Evolutionary conservation across 1,284 basidiomycete species (phyloP), one percentile per base, ranked within the genome.

Genomic region (Rhodotorula sp.): DNA sequence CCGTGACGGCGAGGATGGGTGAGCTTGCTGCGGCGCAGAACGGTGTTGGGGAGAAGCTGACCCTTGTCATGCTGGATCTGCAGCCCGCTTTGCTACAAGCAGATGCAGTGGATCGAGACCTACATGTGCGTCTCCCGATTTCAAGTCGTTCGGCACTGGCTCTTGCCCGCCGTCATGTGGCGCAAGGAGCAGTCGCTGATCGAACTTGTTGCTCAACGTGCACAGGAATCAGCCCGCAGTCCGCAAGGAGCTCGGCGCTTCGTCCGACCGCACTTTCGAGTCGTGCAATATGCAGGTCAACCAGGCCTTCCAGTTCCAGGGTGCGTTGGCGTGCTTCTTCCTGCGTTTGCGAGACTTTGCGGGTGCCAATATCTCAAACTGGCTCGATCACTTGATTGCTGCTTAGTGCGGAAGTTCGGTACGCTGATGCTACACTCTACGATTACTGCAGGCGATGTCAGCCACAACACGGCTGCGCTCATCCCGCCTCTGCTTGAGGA

Each of bases 81-180:
- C 26, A 55, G 63, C 38, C 69, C 85, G 23, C 83, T 91, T 2
- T 92, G 90, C 82, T 92, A 92, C 82, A 83, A 82, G 60, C 85
- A 94, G 81, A 88, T 93, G 85, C 79, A 82, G 48, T 92, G 89
- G 88, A 88, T 93, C 77, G 89, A 91, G 75, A 85, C 83, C 2
- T 93, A 88, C 86, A 85, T 93, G 60, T 47, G 12, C 43, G 58
- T 60, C 19, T 12, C 2, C 23, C 1, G 8, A 21, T 7, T 18
- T 16, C n/a, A 10, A 43, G 10, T 8, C 10, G 10, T 43, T 43
- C 38, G 12, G 38, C 34, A 7, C 34, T 38, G 34, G 34, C 34
- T 38, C 34, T 38, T 38, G 34, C 34, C 6, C 34, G 34, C 34
- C 34, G 10, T 38, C 8, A 38, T 10, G 10, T 10, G 34, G 34